A percentile compares a stretch with the other conserved stretches of the same genome.
phyloP scores from a whole-genome alignment of 352 stramenopile genomes.

The Phytopythium delawarense region DNA sequence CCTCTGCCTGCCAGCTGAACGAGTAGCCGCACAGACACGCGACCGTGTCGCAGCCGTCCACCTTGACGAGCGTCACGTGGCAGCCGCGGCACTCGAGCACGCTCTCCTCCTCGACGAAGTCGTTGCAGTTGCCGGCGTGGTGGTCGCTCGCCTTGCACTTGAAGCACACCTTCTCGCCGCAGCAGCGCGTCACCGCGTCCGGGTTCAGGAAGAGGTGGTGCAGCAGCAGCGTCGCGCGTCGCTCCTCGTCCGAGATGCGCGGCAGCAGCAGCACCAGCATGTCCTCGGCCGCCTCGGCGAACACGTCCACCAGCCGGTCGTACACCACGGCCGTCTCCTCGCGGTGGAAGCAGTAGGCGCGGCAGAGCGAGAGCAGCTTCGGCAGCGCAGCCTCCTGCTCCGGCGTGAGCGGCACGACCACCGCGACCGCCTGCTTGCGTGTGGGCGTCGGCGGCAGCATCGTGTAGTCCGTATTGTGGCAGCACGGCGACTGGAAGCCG shows the following conservation, averaged over 20 bases:
- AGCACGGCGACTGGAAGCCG: conserved; percentile 58
- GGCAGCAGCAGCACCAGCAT: conserved; percentile 31
- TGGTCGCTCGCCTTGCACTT: conserved; percentile 55
- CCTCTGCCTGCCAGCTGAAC: conserved; percentile 46
- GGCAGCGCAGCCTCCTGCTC: conserved; percentile 16
- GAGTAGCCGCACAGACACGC: conserved; percentile 46
- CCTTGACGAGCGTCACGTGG: conserved; percentile 55
- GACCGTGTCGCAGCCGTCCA: conserved; percentile 54
- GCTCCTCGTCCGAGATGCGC: conserved; percentile 49
- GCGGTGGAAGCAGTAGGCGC: conserved; percentile 40
- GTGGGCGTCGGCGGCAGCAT: conserved; percentile 28
- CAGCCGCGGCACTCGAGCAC: conserved; percentile 53
- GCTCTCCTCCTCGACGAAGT: conserved; percentile 50
- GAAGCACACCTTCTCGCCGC: conserved; percentile 40
- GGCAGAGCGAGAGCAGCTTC: conserved; percentile 16
- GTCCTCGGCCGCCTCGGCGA: conserved; percentile 14
- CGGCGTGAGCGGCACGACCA: conserved; percentile 11
- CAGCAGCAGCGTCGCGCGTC: conserved; percentile 44
- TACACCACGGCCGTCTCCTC: conserved; percentile 26
- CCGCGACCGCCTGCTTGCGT: conserved; percentile 7
- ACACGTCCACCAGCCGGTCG: conserved; percentile 23
- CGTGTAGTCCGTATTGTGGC: conserved; percentile 51
- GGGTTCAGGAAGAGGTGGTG: conserved; percentile 39
- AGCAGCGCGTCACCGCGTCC: conserved; percentile 46
- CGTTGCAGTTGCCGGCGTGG: conserved; percentile 39